Base-by-base conservation (phyloP, 2,329 filamentous ascomycete species). In the Ramichloridium luteum region DNA sequence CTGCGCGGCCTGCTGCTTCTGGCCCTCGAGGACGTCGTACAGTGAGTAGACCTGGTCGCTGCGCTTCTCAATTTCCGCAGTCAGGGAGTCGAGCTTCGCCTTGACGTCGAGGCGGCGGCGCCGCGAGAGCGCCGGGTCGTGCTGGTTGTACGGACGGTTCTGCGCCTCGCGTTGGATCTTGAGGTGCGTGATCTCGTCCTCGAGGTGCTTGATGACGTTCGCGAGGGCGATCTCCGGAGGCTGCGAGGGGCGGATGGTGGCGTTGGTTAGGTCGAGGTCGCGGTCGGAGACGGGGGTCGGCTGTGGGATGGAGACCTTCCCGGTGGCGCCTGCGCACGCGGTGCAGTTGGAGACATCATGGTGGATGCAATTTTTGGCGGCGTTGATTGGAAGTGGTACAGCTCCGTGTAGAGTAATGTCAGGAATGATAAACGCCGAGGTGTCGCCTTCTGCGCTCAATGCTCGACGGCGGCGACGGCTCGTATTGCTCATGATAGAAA, bases 11-110 rank as follows among this genome's bases (percentile, higher is more conserved):
- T 67, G 66, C 18, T 65, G 64, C 59, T 80, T 82, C 53, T 86
- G 80, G 4, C 78, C 81, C 55, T 88, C 82, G 1, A 90, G 64
- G 1, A 90, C 82, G 53, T 93, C 84, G 46, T 86, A 82, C 10
- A 93, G 64, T 25, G 73, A 70, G 57, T 93, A 92, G 25, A 93
- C 76, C 54, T 86, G 80, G 39, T 81, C 77, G 15, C 75, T 74
- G 57, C 86, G 84, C 48, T 70, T 67, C 47, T 85, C 78, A 14
- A 84, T 70, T 31, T 70, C 67, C 38, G 67, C 66, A 25, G 79
- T 60, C 13, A 84, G 49, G 13, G 61, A 61, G 38, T 74, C 66
- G 20, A 88, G 77, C 34, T 68, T 69, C 16, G 62, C 64, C 16
- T 71, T 68, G 32, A 85, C 55, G 3, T 60, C 58, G 38, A 74